Evolutionary conservation across 495 filamentous ascomycete species (phyloP).

Genomic region (Aspergillus carlsbadensis): DNA sequence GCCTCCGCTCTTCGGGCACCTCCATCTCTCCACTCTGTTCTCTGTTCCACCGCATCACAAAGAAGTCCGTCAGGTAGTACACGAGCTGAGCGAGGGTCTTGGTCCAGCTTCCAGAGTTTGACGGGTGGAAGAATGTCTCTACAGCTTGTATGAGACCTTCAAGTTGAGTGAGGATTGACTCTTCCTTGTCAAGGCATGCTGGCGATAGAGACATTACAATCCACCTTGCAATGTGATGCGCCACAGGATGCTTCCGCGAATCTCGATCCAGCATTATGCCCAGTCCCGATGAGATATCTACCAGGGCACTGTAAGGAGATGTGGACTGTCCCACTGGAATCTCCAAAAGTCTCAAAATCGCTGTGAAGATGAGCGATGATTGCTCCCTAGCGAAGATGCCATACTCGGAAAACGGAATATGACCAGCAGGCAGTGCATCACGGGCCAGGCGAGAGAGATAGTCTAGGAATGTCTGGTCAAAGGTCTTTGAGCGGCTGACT

Average conservation of each 20-base stretch:
- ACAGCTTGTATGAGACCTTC: conserved; percentile 94
- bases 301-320: conserved; percentile 78
- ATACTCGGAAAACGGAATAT: conserved; percentile 81
- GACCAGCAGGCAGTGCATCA: conserved; percentile 69
- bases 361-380: conserved; percentile 88
- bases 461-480: conserved; percentile 86
- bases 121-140: conserved; percentile 98
- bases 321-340: conserved; percentile 96
- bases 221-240: conserved; percentile 93
- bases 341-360: conserved; percentile 83
- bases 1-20: conserved; percentile 70
- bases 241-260: conserved; percentile 84
- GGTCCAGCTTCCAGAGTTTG: conserved; percentile 92
- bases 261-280: conserved; percentile 87
- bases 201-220: conserved; percentile 93
- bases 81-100: conserved; percentile 85
- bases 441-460: conserved; percentile 82
- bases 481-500: conserved; percentile 81
- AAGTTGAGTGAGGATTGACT: conserved; percentile 79
- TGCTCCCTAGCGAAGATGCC: conserved; percentile 93
- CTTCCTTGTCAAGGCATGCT: conserved; percentile 69
- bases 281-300: conserved; percentile 80
- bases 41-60: conserved; percentile 96
- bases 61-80: conserved; percentile 92
- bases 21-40: conserved; percentile 91